Base-by-base conservation (phyloP, 2,329 filamentous ascomycete species). In the Catunica adiposa region DNA sequence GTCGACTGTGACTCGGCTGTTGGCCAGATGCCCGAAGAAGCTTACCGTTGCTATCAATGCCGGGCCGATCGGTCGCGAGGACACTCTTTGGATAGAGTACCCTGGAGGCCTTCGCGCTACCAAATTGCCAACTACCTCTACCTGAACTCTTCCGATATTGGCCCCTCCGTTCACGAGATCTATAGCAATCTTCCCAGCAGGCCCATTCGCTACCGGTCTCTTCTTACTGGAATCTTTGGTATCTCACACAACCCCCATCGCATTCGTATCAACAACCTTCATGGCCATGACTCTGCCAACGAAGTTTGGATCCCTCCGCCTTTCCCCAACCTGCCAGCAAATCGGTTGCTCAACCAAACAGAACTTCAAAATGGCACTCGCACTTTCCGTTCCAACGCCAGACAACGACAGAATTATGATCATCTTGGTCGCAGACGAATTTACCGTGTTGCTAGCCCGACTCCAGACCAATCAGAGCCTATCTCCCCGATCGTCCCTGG, bases 181-280 rank as follows among this genome's bases (percentile, higher is more conserved):
- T 44, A 44, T 17, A n/a, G 15, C n/a, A 20, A 52, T 23, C 29
- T 52, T 11, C n/a, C n/a, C 2, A 17, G 23, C 11, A 29, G 17
- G 11, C 50, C 50, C 38, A 17, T 38, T 14, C 50, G 50, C n/a
- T 22, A 17, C 22, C 22, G 50, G 25, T 37, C 50, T 38, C 31
- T 52, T 37, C 50, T 52, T 3, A 22, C 34, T 38, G 31, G 29
- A 23, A 37, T 52, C 5, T 52, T 52, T 38, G 50, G 50, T 52
- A 15, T 7, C n/a, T 37, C 34, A 9, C 31, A 29, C n/a, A 52
- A 52, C 31, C 50, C 50, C 6, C 25, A 52, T 20, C n/a, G 17
- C 2, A 25, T 52, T 31, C 50, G 31, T 3, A 23, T 48, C 31
- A 15, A 52, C 31, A 52, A 38, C n/a, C 29, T 52, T 14, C 17